Conservation (phyloP, 2,329 filamentous ascomycete species). For the Trichoderma sp. region DNA sequence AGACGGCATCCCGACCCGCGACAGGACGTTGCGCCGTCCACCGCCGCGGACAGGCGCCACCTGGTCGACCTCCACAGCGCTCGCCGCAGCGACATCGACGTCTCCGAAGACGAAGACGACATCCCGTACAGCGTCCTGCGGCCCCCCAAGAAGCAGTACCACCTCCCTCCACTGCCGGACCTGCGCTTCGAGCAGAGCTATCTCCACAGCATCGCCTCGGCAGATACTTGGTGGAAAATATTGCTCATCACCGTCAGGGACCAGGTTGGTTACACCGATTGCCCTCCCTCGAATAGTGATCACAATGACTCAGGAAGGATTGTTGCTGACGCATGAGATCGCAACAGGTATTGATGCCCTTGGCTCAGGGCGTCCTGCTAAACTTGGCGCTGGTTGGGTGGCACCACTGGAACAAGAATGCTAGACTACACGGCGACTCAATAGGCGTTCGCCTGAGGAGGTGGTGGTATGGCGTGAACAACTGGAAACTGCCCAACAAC, state of each 20-base stretch:
- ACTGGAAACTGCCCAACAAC: conserved; percentile 70
- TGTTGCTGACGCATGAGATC: conserved; percentile 16
- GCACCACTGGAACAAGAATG: conserved; percentile 83
- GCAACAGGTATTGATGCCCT: conserved; percentile 74
- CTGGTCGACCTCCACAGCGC: conserved; percentile 28
- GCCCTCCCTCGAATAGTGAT: neutral
- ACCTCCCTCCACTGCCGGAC: conserved; percentile 73
- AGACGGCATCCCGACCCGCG: conserved; percentile 68
- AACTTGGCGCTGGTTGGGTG: conserved; percentile 83
- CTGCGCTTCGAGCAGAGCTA: conserved; percentile 98
- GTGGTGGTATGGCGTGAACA: conserved; percentile 96
- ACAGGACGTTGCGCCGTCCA: conserved; percentile 69
- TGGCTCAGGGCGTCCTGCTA: conserved; percentile 87
- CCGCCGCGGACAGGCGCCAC: conserved; percentile 29
- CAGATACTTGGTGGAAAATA: conserved; percentile 78
- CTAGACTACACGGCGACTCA: conserved; percentile 73
- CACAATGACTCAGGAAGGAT: neutral
- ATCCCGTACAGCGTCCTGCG: conserved; percentile 68
- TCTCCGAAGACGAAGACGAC: conserved; percentile 48
- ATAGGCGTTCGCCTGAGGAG: conserved; percentile 76
- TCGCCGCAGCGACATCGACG: conserved; percentile 36
- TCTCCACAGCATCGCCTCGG: conserved; percentile 79
- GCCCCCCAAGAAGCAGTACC: conserved; percentile 50
- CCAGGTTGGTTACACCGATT: conserved; percentile 61
- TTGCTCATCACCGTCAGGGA: conserved; percentile 84